Percentiles rank a stretch among this genome's conserved stretches.
These are phyloP conservation scores for Cryptococcus neoformans DNA, from an alignment of 1,284 basidiomycete genomes.

Conservation along the genomic window DNA sequence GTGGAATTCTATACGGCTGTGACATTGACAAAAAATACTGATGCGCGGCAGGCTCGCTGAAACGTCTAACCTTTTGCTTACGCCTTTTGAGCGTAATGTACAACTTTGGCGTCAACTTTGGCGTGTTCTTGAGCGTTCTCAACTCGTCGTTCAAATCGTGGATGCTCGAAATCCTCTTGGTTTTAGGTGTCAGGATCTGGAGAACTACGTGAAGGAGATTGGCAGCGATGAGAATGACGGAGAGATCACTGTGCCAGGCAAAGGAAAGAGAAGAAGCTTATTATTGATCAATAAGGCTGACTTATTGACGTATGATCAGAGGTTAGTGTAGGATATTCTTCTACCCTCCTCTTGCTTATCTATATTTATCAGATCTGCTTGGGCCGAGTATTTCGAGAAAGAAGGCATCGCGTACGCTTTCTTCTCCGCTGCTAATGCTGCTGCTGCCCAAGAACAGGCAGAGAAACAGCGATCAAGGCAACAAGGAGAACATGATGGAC, in stretches of 20 bases:
- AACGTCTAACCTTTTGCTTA: slow-evolving; percentile 66
- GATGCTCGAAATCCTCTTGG: slow-evolving; percentile 88
- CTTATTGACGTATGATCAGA: slow-evolving; percentile 80
- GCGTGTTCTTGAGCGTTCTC: slow-evolving; percentile 90
- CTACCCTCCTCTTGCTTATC: neutral
- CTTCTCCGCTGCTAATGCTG: slow-evolving; percentile 90
- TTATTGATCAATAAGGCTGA: slow-evolving; percentile 97
- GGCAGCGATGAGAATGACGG: slow-evolving; percentile 69
- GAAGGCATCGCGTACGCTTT: slow-evolving; percentile 84
- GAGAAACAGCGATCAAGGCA: slow-evolving; percentile 49
- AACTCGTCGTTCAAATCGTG: slow-evolving; percentile 91
- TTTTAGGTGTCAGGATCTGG: slow-evolving; percentile 90
- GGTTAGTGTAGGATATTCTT: slow-evolving; percentile 53
- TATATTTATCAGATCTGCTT: slow-evolving; percentile 55
- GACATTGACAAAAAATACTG: slow-evolving; percentile 1
- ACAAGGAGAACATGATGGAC: slow-evolving; percentile 42
- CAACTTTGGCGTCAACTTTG: slow-evolving; percentile 97
- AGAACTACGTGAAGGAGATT: slow-evolving; percentile 78
- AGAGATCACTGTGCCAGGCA: slow-evolving; percentile 62
- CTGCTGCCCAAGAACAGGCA: slow-evolving; percentile 72
- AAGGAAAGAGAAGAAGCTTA: slow-evolving; percentile 67
- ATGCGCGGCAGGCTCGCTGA: slow-evolving; percentile 38
- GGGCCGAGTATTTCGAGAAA: slow-evolving; percentile 93
- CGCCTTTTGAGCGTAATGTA: slow-evolving; percentile 92
- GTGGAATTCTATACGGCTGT: slow-evolving; percentile 50